Percentiles rank a stretch among this genome's conserved stretches.
phyloP scores from a whole-genome alignment of 805 yeast species.

The Sugiyamaella lignohabitans region DNA sequence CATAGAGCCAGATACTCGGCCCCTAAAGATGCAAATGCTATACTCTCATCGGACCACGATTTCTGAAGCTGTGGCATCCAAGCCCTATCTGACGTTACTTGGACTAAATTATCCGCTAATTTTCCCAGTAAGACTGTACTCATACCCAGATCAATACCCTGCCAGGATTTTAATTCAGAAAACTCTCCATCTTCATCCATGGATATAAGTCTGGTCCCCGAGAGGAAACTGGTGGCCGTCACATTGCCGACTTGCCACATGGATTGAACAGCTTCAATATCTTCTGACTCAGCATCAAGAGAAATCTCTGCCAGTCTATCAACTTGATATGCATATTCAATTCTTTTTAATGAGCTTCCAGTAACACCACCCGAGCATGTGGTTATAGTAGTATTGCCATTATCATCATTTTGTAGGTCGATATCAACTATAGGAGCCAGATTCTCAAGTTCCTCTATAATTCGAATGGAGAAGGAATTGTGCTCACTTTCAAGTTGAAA shows the following conservation, averaged over 20 bases:
- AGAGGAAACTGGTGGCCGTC: background rate
- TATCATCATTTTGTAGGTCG: constrained; percentile 1
- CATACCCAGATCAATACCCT: background rate
- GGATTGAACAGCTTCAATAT: background rate
- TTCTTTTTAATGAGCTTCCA: constrained; percentile 3
- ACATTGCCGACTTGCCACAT: constrained; percentile 1
- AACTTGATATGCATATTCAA: constrained; percentile 3
- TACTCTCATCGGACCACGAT: background rate
- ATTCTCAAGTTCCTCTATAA: constrained; percentile 9
- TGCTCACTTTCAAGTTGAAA: constrained; percentile 7
- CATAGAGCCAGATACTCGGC: background rate
- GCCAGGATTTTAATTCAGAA: background rate
- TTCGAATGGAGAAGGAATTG: background rate
- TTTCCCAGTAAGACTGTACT: background rate
- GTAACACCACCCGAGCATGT: constrained; percentile 9
- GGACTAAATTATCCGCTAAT: background rate
- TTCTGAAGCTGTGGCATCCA: background rate
- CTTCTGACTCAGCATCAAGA: background rate
- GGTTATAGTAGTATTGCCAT: background rate
- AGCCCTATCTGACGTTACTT: background rate
- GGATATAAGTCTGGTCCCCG: background rate
- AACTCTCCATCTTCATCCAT: constrained; percentile 3
- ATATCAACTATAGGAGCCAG: constrained; percentile 13
- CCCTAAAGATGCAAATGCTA: background rate
- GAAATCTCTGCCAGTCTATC: constrained; percentile 4